Base-by-base conservation (phyloP, 192 early-diverging fungal genomes). In the Physocladia obscura region DNA sequence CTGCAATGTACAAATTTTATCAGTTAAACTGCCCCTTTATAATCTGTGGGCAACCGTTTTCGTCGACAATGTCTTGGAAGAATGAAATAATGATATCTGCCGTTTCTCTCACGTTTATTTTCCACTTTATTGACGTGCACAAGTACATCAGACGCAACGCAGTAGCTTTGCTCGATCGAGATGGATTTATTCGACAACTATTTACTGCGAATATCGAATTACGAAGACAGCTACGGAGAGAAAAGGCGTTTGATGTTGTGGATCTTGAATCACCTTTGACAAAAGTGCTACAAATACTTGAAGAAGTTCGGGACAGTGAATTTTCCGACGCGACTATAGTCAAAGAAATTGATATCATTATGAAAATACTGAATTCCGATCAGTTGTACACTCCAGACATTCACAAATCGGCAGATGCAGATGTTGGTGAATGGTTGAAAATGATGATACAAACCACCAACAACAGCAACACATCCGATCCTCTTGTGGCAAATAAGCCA, bases 241-340 rank as follows among this genome's bases (percentile, higher is more conserved):
- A 57, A 31, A 50, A 62, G 30, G 70, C 39, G 39, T 58, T 57
- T 2, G 76, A 81, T 31, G 59, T 76, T 49, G 35, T 78, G 2
- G 79, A 81, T 44, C 57, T 81, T 17, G 79, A 81, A 59, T 69
- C 79, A 21, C 79, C 79, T 13, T 40, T 81, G 39, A 62, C 79
- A 26, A 47, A 63, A 24, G 79, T 73, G 3, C 35, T 61, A 1
- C 73, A 81, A 49, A 81, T 78, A 30, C 54, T 81, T 48, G 54
- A 58, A 22, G 76, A 77, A 19, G 40, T 81, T 17, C 70, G 69
- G 30, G 76, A 78, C 21, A 69, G 49, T 21, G 24, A 51, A 4
- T 70, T 65, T 3, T 34, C 69, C 6, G 79, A 81, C 40, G 26
- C 36, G 13, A 37, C 27, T 8, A 57, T 71, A 22, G 35, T 32